phyloP scores from a whole-genome alignment of 352 stramenopile genomes.

The Pythium chondricola region DNA sequence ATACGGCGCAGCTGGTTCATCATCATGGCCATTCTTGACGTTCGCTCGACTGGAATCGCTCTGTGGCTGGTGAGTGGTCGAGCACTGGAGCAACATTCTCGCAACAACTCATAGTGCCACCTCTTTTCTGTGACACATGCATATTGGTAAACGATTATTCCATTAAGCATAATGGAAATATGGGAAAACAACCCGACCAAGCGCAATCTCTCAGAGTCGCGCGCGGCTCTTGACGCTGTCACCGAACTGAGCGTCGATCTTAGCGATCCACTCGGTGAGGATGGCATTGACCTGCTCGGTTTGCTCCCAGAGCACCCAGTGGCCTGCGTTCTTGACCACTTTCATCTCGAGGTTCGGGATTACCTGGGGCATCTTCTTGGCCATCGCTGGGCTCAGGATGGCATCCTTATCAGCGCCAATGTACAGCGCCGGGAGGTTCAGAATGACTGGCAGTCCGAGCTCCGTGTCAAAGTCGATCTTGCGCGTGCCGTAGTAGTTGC shows the following conservation, averaged over 20 bases:
- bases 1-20: constrained; percentile 66
- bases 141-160: too few relatives aligned
- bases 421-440: constrained; percentile 54
- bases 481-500: constrained; percentile 52
- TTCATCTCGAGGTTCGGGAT: constrained; percentile 47
- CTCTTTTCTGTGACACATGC: too few relatives aligned
- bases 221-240: background rate
- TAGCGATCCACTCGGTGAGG: constrained; percentile 31
- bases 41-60: background rate
- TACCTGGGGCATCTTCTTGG: constrained; percentile 41
- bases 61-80: constrained; percentile 10
- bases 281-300: constrained; percentile 35
- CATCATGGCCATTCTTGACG: constrained; percentile 10
- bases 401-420: constrained; percentile 50
- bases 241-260: constrained; percentile 15
- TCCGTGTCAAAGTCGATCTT: constrained; percentile 57
- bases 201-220: background rate
- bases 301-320: constrained; percentile 63
- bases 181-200: too few relatives aligned
- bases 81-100: constrained; percentile 14
- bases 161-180: too few relatives aligned
- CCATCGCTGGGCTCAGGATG: constrained; percentile 51
- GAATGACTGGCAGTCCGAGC: constrained; percentile 16
- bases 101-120: too few relatives aligned
- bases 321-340: constrained; percentile 42